A percentile compares a stretch with the other conserved stretches of the same genome.
Evolutionary conservation across 495 filamentous ascomycete species (phyloP).

Genomic region (Ramalina peruviana): DNA sequence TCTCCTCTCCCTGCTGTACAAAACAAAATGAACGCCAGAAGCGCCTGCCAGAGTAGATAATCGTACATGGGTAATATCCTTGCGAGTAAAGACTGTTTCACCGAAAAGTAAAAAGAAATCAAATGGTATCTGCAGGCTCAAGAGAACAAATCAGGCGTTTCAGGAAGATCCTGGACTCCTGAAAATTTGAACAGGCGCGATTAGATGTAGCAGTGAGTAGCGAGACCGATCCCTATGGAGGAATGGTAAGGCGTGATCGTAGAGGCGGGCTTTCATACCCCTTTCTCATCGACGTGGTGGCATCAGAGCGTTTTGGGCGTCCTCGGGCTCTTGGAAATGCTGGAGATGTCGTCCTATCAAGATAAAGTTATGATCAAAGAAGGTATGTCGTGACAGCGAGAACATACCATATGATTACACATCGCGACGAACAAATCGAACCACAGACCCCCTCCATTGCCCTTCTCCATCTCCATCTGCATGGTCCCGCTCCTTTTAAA

Average conservation of each 20-base stretch:
- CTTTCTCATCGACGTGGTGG: neutral
- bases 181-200: too few relatives aligned
- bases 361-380: neutral
- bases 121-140: too few relatives aligned
- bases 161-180: too few relatives aligned
- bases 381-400: slow-evolving; percentile 6
- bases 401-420: slow-evolving; percentile 67
- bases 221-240: too few relatives aligned
- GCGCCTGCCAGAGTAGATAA: slow-evolving; percentile 5
- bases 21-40: neutral
- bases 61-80: slow-evolving; percentile 3
- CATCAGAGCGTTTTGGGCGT: slow-evolving; percentile 11
- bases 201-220: too few relatives aligned
- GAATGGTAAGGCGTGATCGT: neutral
- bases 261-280: neutral
- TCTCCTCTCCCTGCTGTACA: neutral
- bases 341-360: slow-evolving; percentile 19
- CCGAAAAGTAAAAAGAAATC: neutral
- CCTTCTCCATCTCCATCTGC: slow-evolving; percentile 86
- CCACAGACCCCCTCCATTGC: slow-evolving; percentile 59
- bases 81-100: neutral
- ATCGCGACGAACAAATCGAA: slow-evolving; percentile 90
- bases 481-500: slow-evolving; percentile 95
- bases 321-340: slow-evolving; percentile 16
- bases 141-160: too few relatives aligned